phyloP scores from a whole-genome alignment of 129 eudicot species.

The Saussurea involucrata region DNA sequence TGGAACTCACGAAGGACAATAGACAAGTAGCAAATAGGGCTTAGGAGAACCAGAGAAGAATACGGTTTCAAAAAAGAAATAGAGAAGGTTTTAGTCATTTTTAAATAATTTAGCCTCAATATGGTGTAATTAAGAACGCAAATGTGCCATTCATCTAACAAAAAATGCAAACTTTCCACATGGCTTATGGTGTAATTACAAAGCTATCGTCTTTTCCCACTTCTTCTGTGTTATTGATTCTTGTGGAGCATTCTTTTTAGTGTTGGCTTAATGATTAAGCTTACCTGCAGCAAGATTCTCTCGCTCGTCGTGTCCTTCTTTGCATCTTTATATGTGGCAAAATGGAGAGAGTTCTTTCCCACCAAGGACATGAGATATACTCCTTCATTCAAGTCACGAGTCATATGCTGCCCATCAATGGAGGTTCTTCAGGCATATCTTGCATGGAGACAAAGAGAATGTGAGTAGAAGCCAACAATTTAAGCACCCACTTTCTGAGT shows the following conservation, averaged over 20 bases:
- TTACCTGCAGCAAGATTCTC: constrained; percentile 73
- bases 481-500: neutral
- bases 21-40: no score
- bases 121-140: no score
- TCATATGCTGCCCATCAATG: constrained; percentile 58
- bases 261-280: neutral
- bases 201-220: neutral
- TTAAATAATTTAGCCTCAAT: no score
- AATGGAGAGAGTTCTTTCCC: constrained; percentile 75
- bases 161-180: no score
- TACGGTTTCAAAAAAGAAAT: no score
- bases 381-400: constrained; percentile 69
- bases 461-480: constrained; percentile 37
- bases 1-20: no score
- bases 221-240: neutral
- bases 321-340: constrained; percentile 53
- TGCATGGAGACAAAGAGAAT: constrained; percentile 81
- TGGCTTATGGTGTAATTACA: neutral
- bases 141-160: no score
- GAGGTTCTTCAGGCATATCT: constrained; percentile 88
- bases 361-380: constrained; percentile 41
- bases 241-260: neutral
- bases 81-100: no score
- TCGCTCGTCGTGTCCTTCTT: constrained; percentile 81
- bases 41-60: no score